Conservation (phyloP, 2,329 filamentous ascomycete species). For the Cercospora sesami region DNA sequence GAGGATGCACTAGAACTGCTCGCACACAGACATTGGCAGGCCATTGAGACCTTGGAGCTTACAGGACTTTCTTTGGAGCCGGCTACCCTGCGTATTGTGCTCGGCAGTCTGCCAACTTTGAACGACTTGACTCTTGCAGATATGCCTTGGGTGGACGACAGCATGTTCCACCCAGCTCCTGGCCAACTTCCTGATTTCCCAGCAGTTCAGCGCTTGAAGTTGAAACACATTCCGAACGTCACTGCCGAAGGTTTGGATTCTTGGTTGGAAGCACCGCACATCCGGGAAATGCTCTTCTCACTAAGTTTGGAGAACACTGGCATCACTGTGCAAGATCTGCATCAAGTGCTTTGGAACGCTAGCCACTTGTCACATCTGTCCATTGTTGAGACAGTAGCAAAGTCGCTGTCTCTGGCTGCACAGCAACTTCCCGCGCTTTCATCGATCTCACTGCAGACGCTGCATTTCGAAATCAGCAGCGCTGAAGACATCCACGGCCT, state of each 20-base stretch:
- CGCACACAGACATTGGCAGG: slow-evolving; percentile 65
- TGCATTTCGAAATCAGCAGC: slow-evolving; percentile 81
- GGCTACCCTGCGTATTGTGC: slow-evolving; percentile 66
- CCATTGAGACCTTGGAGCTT: slow-evolving; percentile 72
- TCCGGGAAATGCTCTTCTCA: slow-evolving; percentile 61
- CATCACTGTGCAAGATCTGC: slow-evolving; percentile 63
- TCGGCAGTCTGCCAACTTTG: slow-evolving; percentile 66
- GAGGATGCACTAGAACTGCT: slow-evolving; percentile 75
- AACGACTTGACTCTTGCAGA: slow-evolving; percentile 73
- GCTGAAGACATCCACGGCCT: slow-evolving; percentile 60
- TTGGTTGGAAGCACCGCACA: slow-evolving; percentile 65
- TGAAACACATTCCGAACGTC: slow-evolving; percentile 70
- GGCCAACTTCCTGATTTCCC: slow-evolving; percentile 69
- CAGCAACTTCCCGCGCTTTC: slow-evolving; percentile 62
- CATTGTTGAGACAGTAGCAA: slow-evolving; percentile 57
- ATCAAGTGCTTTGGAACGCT: slow-evolving; percentile 60
- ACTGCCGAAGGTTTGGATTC: slow-evolving; percentile 69
- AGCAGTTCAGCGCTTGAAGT: slow-evolving; percentile 68
- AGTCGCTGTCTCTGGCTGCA: slow-evolving; percentile 54
- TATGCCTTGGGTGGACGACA: slow-evolving; percentile 70
- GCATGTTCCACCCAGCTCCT: slow-evolving; percentile 67
- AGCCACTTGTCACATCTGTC: slow-evolving; percentile 60
- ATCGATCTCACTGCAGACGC: slow-evolving; percentile 66
- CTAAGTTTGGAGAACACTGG: slow-evolving; percentile 73
- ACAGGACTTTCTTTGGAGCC: slow-evolving; percentile 69